Evolutionary conservation across 2,329 filamentous ascomycete genomes (phyloP), one percentile per base, ranked within the genome.

Genomic region (Hypoxylon rubiginosum): DNA sequence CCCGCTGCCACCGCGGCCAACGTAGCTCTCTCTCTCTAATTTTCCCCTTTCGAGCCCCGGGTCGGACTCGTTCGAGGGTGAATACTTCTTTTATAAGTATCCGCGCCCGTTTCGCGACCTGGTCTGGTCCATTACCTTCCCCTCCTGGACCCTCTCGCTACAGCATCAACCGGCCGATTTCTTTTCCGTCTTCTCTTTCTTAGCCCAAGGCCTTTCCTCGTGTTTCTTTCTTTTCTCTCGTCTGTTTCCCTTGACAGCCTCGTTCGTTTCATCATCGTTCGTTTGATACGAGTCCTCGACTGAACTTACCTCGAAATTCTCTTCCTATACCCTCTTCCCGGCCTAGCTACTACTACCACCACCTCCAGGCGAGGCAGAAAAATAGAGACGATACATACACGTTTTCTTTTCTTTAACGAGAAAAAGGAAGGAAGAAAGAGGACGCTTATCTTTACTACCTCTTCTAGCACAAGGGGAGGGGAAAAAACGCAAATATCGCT

Each of bases 231-330:
- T 74, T 73, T 69, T 74, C 70, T 49, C 55, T 48, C 49, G 26
- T 49, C 55, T 56, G 39, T 13, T 13, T 1, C 59, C 59, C 56
- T 62, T 58, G 67, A 59, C 56, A 67, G 62, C 67, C 69, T 71
- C 73, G 66, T 77, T 76, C 74, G 74, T 77, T 78, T 76, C 75
- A 73, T 56, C 72, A 70, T 73, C 76, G 69, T 78, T 81, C 78
- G 79, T 81, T 82, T 82, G 79, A 82, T 74, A 81, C 80, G 79
- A 81, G 74, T 74, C 56, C 70, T 65, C 72, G 67, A 65, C 65
- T 52, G 58, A 55, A 45, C 46, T 62, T 52, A 59, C 11, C 58
- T 46, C 55, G 46, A 26, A 60, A 58, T 46, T n/a, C n/a, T 55
- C 70, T 60, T 70, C 30, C 39, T 59, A 43, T 60, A 55, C 53